Evolutionary conservation across 2,329 filamentous ascomycete species (phyloP).

Genomic region (Lomentospora prolificans): DNA sequence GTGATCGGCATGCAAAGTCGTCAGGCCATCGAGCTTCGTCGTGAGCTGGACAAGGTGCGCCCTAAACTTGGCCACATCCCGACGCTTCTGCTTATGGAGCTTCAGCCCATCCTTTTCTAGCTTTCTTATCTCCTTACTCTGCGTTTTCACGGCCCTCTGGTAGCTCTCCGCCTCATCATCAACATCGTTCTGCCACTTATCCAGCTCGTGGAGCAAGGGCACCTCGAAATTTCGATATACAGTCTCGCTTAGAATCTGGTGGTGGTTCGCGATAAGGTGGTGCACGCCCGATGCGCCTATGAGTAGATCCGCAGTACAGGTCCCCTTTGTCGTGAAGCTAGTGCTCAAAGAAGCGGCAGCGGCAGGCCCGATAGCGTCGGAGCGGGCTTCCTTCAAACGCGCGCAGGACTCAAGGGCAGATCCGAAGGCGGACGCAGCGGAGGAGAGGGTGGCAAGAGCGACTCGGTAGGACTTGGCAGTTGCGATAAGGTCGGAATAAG

Average conservation of each 20-base stretch:
- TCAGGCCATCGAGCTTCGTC: conserved; percentile 51
- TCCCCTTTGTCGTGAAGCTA: conserved; percentile 36
- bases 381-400: conserved; percentile 56
- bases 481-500: conserved; percentile 51
- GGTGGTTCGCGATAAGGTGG: conserved; percentile 59
- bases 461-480: conserved; percentile 55
- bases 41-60: conserved; percentile 56
- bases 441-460: conserved; percentile 50
- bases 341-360: conserved; percentile 27
- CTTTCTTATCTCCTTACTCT: conserved; percentile 50
- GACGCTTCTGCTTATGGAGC: conserved; percentile 47
- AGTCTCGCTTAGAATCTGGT: conserved; percentile 59
- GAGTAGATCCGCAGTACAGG: conserved; percentile 54
- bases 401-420: conserved; percentile 57
- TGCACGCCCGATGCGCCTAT: conserved; percentile 55
- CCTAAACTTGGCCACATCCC: conserved; percentile 53
- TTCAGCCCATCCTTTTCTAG: conserved; percentile 57
- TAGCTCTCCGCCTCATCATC: conserved; percentile 57
- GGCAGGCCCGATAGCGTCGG: conserved; percentile 40
- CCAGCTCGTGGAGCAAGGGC: conserved; percentile 58
- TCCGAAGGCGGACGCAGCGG: conserved; percentile 53
- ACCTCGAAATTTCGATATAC: conserved; percentile 61
- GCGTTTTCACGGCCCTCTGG: conserved; percentile 41
- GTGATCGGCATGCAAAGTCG: conserved; percentile 49
- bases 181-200: conserved; percentile 53